These are phyloP conservation scores for Diaporthe aspalathi DNA, from an alignment of 2,329 filamentous ascomycete species.

Conservation along the genomic window DNA sequence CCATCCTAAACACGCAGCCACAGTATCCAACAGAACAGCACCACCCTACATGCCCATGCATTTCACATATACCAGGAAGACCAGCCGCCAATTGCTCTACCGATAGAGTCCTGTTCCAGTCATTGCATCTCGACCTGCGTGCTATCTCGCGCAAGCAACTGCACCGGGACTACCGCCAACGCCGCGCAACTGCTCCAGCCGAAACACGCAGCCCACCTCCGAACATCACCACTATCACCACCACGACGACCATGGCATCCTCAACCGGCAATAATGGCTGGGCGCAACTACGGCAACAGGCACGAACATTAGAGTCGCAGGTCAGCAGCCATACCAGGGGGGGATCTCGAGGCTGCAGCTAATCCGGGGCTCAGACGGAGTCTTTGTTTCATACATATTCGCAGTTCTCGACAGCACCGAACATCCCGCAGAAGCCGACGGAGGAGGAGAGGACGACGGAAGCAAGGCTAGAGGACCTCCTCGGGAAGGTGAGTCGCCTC, in stretches of 20 bases:
- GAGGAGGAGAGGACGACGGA: conserved; percentile 87
- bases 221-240: neutral
- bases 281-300: conserved; percentile 94
- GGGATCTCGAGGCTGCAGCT: conserved; percentile 24
- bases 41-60: conserved; percentile 13
- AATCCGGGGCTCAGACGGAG: conserved; percentile 73
- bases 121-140: neutral
- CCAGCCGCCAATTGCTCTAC: neutral
- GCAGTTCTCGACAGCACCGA: conserved; percentile 84
- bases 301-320: conserved; percentile 88
- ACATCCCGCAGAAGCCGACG: conserved; percentile 83
- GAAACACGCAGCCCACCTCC: conserved; percentile 1
- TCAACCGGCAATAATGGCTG: conserved; percentile 75
- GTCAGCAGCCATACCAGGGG: conserved; percentile 58
- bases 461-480: conserved; percentile 82
- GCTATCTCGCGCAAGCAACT: neutral
- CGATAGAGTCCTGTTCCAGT: neutral
- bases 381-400: conserved; percentile 86
- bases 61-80: neutral
- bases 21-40: neutral
- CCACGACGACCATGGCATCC: conserved; percentile 59
- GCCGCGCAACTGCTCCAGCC: neutral
- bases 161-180: neutral
- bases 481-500: conserved; percentile 74
- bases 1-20: conserved; percentile 2